A percentile compares a stretch with the other conserved stretches of the same genome.
Conservation (phyloP, 352 stramenopile species). For the Phytophthora vignae region DNA sequence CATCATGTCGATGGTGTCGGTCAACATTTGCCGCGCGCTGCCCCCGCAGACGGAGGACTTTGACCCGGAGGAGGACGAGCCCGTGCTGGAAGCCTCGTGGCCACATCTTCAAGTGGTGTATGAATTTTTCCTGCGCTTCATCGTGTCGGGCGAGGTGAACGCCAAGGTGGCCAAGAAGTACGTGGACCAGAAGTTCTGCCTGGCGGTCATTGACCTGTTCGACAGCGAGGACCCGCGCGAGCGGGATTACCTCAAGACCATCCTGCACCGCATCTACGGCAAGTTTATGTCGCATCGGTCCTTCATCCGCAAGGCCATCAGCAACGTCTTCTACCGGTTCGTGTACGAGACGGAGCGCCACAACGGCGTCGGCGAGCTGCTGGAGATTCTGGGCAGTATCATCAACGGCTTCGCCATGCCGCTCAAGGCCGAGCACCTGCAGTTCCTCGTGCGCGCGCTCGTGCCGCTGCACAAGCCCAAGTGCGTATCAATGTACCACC, state of each 20-base stretch:
- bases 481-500: slow-evolving; percentile 97
- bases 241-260: slow-evolving; percentile 99
- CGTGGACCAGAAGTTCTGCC: slow-evolving; percentile 97
- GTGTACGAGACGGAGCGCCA: slow-evolving; percentile 98
- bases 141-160: slow-evolving; percentile 97
- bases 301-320: slow-evolving; percentile 98
- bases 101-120: slow-evolving; percentile 98
- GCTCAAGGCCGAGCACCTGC: slow-evolving; percentile 98
- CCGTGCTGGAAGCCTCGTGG: slow-evolving; percentile 97
- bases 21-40: slow-evolving; percentile 96
- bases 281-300: slow-evolving; percentile 99
- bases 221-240: slow-evolving; percentile 97
- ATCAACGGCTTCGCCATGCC: slow-evolving; percentile 99
- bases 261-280: slow-evolving; percentile 99
- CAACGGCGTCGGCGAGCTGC: slow-evolving; percentile 96
- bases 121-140: slow-evolving; percentile 99
- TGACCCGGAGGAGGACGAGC: slow-evolving; percentile 99
- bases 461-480: slow-evolving; percentile 99
- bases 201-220: slow-evolving; percentile 95
- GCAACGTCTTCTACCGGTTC: slow-evolving; percentile 99
- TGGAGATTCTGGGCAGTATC: slow-evolving; percentile 98
- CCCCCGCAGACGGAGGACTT: slow-evolving; percentile 97
- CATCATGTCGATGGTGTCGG: slow-evolving; percentile 93
- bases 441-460: slow-evolving; percentile 95
- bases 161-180: slow-evolving; percentile 98